Base-by-base conservation (phyloP, 2,329 filamentous ascomycete species). In the Chaetomium sp. region DNA sequence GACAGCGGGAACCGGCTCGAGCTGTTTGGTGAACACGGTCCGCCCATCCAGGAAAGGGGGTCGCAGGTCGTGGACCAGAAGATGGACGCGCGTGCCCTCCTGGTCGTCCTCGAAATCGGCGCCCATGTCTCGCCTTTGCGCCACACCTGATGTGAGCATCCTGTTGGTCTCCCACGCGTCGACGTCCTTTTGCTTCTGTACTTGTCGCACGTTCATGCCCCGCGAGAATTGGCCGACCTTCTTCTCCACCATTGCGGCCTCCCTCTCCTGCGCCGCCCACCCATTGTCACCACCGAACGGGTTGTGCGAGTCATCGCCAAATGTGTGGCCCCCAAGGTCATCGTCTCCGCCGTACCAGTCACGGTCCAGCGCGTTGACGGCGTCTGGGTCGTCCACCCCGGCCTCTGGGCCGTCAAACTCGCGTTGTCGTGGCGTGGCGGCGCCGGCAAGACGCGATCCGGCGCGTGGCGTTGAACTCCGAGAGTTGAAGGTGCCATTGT, bases 121-220 rank as follows among this genome's bases (percentile, higher is more conserved):
- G 27, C 89, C 88, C 74, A 92, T 87, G 72, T 95, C 91, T 70
- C 92, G 83, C 73, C 94, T 83, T 77, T 99, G 96, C 21, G 95
- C 95, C 21, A 99, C 93, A 63, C 94, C 94, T 23, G 93, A 97
- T 1, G 93, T 95, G 66, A 99, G 83, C 95, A 99, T 98, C 65
- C 95, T 91, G 76, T 99, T 99, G 19, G 94, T 95, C 78, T 99
- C 96, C 95, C 95, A 99, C 0, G 93, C 94, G 78, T 99, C 95
- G 51, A 95, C 93, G 74, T 99, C 95, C 74, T 91, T 93, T 76
- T 97, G 92, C 72, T 93, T 91, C 77, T 97, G 92, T 64, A 92
- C 83, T 66, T 89, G 88, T 58, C 91, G 85, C 53, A 90, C 90
- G 74, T 87, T 92, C 75, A 90, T 83, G 4, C 87, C 83, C 61